phyloP scores from a whole-genome alignment of 805 yeast genomes.

The Zygosaccharomyces siamensis region DNA sequence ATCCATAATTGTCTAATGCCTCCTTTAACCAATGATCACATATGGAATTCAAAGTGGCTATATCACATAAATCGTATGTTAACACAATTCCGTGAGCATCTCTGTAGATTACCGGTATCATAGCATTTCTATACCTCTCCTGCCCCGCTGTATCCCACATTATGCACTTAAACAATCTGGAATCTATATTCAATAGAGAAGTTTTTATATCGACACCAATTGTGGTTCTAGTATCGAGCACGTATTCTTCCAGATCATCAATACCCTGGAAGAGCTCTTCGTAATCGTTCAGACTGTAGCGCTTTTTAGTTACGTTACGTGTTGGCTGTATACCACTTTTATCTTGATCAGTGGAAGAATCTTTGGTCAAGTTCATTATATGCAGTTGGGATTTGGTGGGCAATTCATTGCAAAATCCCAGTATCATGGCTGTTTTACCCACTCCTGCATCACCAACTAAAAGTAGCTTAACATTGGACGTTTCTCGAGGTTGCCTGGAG shows the following conservation, averaged over 20 bases:
- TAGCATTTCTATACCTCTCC: conserved; percentile 43
- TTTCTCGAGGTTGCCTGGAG: conserved; percentile 5
- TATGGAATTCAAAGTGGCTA: conserved; percentile 36
- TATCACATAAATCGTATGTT: conserved; percentile 42
- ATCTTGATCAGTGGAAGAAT: neutral
- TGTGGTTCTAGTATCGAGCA: conserved; percentile 38
- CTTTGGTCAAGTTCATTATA: conserved; percentile 10
- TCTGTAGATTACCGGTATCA: conserved; percentile 42
- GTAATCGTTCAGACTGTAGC: conserved; percentile 34
- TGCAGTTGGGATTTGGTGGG: conserved; percentile 24
- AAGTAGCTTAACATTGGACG: conserved; percentile 35
- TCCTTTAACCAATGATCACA: conserved; percentile 42
- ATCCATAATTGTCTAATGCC: conserved; percentile 34
- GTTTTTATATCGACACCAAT: conserved; percentile 47
- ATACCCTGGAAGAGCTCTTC: conserved; percentile 27
- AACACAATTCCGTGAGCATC: conserved; percentile 45
- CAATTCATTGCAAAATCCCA: conserved; percentile 40
- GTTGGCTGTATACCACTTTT: conserved; percentile 4
- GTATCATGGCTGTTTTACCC: conserved; percentile 45
- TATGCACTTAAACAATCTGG: conserved; percentile 40
- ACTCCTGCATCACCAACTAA: conserved; percentile 46
- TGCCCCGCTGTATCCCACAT: conserved; percentile 53
- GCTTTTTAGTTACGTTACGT: conserved; percentile 18
- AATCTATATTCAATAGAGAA: conserved; percentile 41
- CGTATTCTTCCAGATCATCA: conserved; percentile 29